A percentile compares a stretch with the other conserved stretches of the same genome.
Evolutionary conservation across 2,329 filamentous ascomycete species (phyloP).

Genomic region (Helotiales sp.): DNA sequence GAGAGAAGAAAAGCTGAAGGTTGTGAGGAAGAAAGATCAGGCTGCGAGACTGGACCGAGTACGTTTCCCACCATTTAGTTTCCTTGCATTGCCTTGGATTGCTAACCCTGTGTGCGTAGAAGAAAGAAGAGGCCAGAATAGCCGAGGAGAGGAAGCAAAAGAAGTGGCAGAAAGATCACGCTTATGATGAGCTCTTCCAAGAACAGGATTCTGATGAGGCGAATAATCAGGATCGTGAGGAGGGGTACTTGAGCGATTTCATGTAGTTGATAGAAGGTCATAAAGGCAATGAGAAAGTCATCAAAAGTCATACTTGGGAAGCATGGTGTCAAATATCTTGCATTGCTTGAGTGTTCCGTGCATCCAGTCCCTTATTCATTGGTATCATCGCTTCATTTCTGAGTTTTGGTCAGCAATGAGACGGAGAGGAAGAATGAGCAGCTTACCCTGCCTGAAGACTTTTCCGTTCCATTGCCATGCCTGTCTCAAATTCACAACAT

Average conservation of each 20-base stretch:
- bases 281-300: not conserved
- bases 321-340: not conserved
- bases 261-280: conserved; percentile 64
- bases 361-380: not conserved
- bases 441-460: not conserved
- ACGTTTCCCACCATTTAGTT: conserved; percentile 36
- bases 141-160: conserved; percentile 84
- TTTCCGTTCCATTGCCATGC: not conserved
- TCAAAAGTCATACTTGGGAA: not conserved
- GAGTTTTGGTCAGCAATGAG: not conserved
- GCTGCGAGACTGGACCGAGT: conserved; percentile 66
- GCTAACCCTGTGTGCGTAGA: conserved; percentile 51
- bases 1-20: conserved; percentile 75
- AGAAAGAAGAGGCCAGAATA: conserved; percentile 75
- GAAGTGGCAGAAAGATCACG: conserved; percentile 96
- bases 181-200: conserved; percentile 89
- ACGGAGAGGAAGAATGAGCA: not conserved
- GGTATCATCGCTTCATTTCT: not conserved
- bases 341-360: not conserved
- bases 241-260: conserved; percentile 88
- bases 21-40: conserved; percentile 74
- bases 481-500: not conserved
- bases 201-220: conserved; percentile 78
- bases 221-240: conserved; percentile 84
- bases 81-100: not conserved